These are phyloP conservation scores for Fraxinus quadrangulata DNA, from an alignment of 257 asterid species.

Conservation along the genomic window DNA sequence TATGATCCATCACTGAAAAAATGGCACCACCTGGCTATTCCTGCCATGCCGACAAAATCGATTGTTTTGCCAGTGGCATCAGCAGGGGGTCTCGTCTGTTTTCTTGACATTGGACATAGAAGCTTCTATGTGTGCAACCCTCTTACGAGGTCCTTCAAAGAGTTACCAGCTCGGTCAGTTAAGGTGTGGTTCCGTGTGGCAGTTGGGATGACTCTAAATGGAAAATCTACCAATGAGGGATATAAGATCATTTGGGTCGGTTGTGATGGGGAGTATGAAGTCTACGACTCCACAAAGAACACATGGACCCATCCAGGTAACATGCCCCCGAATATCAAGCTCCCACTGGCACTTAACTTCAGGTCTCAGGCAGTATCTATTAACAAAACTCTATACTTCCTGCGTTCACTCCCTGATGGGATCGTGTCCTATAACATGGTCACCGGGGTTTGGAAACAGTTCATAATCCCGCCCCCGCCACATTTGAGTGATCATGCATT, in stretches of 20 bases:
- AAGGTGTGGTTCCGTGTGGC: constrained; percentile 91
- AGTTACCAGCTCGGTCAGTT: constrained; percentile 78
- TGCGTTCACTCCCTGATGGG: constrained; percentile 89
- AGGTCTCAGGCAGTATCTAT: constrained; percentile 75
- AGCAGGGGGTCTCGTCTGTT: constrained; percentile 93
- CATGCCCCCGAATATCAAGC: constrained; percentile 61
- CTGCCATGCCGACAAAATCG: constrained; percentile 66
- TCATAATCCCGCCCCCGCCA: constrained; percentile 62
- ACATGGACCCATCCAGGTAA: constrained; percentile 66
- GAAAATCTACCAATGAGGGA: constrained; percentile 45
- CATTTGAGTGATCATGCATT: constrained; percentile 66
- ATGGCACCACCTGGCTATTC: constrained; percentile 90
- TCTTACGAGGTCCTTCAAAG: constrained; percentile 73
- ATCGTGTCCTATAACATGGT: constrained; percentile 69
- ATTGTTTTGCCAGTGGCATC: constrained; percentile 90
- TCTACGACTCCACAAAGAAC: constrained; percentile 61
- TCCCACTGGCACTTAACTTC: constrained; percentile 83
- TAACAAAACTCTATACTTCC: constrained; percentile 60
- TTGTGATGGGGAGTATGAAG: constrained; percentile 79
- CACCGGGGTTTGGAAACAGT: constrained; percentile 72
- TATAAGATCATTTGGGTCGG: constrained; percentile 85
- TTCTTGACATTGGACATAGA: constrained; percentile 78
- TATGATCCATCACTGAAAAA: constrained; percentile 68
- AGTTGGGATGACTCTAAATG: constrained; percentile 74
- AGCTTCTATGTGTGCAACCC: constrained; percentile 89